phyloP scores from a whole-genome alignment of 805 yeast genomes.

The Candida insectorum region DNA sequence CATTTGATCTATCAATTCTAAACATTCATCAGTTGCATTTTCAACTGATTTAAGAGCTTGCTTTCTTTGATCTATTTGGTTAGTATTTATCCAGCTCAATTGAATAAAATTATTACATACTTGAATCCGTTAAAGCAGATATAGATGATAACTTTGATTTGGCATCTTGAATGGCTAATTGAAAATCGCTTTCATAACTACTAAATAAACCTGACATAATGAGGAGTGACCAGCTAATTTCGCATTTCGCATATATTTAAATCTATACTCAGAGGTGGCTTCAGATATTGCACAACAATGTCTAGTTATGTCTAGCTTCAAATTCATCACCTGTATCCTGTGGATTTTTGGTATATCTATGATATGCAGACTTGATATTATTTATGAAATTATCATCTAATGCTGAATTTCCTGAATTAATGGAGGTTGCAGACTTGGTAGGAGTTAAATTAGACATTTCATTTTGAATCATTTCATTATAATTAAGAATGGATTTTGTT shows the following conservation, averaged over 20 bases:
- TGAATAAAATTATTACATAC: conserved; percentile 8
- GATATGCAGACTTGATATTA: conserved; percentile 35
- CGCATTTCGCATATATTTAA: no score
- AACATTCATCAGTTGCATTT: conserved; percentile 71
- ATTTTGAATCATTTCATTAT: conserved; percentile 13
- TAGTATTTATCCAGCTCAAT: conserved; percentile 12
- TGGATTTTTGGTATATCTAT: conserved; percentile 24
- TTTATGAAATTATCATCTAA: conserved; percentile 30
- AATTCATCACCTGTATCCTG: conserved; percentile 51
- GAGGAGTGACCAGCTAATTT: no score
- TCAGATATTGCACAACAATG: no score
- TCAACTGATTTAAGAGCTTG: conserved; percentile 59
- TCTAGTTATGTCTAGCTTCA: conserved; percentile 44
- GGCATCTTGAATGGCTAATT: conserved; percentile 67
- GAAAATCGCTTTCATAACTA: conserved; percentile 69
- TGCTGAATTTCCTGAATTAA: conserved; percentile 23
- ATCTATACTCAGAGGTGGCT: neutral
- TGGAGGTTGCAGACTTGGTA: conserved; percentile 22
- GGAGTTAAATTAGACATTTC: conserved; percentile 17
- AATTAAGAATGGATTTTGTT: conserved; percentile 14
- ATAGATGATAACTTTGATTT: conserved; percentile 58
- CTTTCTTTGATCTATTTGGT: conserved; percentile 45
- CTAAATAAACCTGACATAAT: conserved; percentile 38
- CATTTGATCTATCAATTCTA: conserved; percentile 82
- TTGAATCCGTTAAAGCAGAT: conserved; percentile 7